phyloP scores from a whole-genome alignment of 2,329 filamentous ascomycete genomes.

The Aspergillus fumigatus region DNA sequence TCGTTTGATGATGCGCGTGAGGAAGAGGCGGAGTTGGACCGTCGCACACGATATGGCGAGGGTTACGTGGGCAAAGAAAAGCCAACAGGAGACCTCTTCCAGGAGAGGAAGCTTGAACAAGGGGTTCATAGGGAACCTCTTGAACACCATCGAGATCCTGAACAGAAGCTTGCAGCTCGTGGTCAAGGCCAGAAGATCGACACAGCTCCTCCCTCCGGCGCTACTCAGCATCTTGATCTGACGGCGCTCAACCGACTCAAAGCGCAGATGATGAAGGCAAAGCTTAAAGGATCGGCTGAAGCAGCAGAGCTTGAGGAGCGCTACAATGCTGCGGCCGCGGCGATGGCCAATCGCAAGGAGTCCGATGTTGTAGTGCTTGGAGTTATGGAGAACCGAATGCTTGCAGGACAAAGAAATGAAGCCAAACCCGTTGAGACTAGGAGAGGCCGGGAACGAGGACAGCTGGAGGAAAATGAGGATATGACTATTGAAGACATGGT shows the following conservation, averaged over 20 bases:
- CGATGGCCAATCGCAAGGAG: conserved; percentile 54
- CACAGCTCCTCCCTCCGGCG: conserved; percentile 48
- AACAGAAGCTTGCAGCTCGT: conserved; percentile 33
- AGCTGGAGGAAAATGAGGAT: conserved; percentile 85
- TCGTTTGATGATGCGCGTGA: conserved; percentile 91
- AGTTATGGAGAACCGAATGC: conserved; percentile 82
- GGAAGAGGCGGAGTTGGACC: conserved; percentile 84
- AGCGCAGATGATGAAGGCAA: conserved; percentile 94
- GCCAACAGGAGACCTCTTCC: conserved; percentile 80
- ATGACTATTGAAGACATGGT: conserved; percentile 98
- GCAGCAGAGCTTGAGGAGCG: conserved; percentile 72
- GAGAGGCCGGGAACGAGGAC: conserved; percentile 76
- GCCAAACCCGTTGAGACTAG: conserved; percentile 74
- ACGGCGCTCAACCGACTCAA: conserved; percentile 83
- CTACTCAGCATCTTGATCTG: conserved; percentile 60
- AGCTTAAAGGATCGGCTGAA: conserved; percentile 72
- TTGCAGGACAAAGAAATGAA: conserved; percentile 71
- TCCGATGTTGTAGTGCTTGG: conserved; percentile 73
- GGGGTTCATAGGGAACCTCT: conserved; percentile 41
- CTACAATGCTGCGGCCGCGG: conserved; percentile 71
- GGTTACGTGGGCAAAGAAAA: conserved; percentile 82
- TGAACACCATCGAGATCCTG: conserved; percentile 27
- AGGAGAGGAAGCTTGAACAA: conserved; percentile 64
- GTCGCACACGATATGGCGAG: conserved; percentile 74
- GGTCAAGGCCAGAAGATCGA: conserved; percentile 56